Conservation (phyloP, 768 basidiomycete genomes). For the Crassisporium funariophilum region DNA sequence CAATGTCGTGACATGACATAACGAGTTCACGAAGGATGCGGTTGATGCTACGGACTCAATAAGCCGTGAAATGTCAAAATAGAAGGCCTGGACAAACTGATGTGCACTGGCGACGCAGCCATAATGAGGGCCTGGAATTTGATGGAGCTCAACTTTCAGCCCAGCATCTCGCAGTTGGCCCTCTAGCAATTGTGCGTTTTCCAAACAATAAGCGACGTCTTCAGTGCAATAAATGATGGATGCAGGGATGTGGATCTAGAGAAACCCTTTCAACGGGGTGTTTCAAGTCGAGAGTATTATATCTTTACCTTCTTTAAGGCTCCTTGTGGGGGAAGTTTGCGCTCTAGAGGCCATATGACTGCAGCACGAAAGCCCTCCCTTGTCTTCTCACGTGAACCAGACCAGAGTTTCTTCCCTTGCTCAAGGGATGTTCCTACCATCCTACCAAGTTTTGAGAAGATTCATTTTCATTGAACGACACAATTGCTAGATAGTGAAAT, state of each 20-base stretch:
- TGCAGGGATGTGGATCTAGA: conserved; percentile 12
- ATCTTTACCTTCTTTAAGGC: conserved; percentile 13
- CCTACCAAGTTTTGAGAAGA: conserved; percentile 9
- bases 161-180: conserved; percentile 9
- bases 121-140: conserved; percentile 18
- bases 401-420: conserved; percentile 11
- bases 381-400: conserved; percentile 12
- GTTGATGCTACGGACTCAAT: conserved; percentile 11
- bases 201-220: conserved; percentile 14
- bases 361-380: conserved; percentile 5
- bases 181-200: conserved; percentile 11
- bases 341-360: conserved; percentile 15
- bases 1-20: conserved; percentile 10
- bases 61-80: neutral
- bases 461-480: neutral
- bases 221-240: conserved; percentile 18
- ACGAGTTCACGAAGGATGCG: conserved; percentile 12
- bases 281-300: neutral
- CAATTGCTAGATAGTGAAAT: neutral
- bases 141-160: conserved; percentile 10
- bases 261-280: neutral
- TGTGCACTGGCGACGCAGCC: conserved; percentile 9
- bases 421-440: conserved; percentile 8
- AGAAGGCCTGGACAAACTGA: conserved; percentile 6
- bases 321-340: conserved; percentile 2